Conservation (phyloP, 768 basidiomycete species). For the Termitomyces sp. region DNA sequence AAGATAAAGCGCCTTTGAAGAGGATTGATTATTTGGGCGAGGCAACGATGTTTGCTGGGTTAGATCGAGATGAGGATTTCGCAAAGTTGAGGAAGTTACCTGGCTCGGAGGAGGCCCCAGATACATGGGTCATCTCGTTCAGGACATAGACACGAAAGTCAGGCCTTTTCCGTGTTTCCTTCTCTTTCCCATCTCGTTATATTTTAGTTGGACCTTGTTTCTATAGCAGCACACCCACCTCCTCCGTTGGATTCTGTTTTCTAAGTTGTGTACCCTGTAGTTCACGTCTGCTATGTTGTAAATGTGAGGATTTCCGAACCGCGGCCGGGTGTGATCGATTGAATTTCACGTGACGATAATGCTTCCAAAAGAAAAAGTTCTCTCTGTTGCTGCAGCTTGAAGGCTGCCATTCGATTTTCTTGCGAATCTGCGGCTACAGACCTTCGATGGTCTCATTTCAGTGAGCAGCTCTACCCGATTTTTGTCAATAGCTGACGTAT, state of each 20-base stretch:
- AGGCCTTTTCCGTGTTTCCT: not conserved
- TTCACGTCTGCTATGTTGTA: too few species aligned
- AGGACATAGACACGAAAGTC: slow-evolving; percentile 11
- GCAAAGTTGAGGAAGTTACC: slow-evolving; percentile 46
- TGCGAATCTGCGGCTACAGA: not conserved
- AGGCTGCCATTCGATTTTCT: not conserved
- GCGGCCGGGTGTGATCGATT: not conserved
- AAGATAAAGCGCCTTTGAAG: slow-evolving; percentile 32
- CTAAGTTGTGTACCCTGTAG: too few species aligned
- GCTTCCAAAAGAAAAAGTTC: slow-evolving; percentile 3
- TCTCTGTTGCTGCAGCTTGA: not conserved
- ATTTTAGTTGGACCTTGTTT: not conserved
- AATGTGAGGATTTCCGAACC: too few species aligned
- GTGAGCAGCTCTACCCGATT: slow-evolving; percentile 30
- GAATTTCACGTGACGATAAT: slow-evolving; percentile 2
- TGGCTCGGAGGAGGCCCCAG: slow-evolving; percentile 30
- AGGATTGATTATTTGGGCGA: slow-evolving; percentile 66
- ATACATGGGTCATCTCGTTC: slow-evolving; percentile 59
- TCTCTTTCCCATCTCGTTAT: not conserved
- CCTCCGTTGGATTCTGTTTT: not conserved
- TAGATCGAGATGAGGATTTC: slow-evolving; percentile 56
- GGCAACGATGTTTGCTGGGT: slow-evolving; percentile 51
- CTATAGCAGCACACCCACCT: not conserved
- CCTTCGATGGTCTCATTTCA: slow-evolving; percentile 67
- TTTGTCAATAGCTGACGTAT: not conserved